These are phyloP conservation scores for Solanum stenotomum DNA, from an alignment of 257 asterid genomes.

Conservation along the genomic window DNA sequence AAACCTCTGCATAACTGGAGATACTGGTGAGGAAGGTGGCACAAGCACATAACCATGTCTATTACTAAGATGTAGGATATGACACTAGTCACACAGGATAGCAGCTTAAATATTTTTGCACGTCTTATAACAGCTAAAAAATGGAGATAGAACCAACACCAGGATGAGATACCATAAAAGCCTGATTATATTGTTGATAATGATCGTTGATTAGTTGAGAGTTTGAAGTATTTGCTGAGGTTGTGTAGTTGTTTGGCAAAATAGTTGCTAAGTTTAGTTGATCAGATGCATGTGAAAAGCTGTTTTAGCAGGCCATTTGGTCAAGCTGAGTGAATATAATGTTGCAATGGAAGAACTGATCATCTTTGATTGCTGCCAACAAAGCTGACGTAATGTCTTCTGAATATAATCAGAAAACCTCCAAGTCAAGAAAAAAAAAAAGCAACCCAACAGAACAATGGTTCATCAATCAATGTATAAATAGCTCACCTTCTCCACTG, in stretches of 20 bases:
- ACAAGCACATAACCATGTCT: background rate
- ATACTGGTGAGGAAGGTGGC: background rate
- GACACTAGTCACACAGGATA: background rate
- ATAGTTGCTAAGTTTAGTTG: slow-evolving; percentile 87
- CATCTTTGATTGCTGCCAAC: slow-evolving; percentile 98
- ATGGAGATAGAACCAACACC: slow-evolving; percentile 28
- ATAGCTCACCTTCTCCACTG: slow-evolving; percentile 44
- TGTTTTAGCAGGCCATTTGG: slow-evolving; percentile 79
- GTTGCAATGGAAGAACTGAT: slow-evolving; percentile 95
- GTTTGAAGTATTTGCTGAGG: slow-evolving; percentile 89
- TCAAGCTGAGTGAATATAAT: slow-evolving; percentile 44
- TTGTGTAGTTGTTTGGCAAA: slow-evolving; percentile 91
- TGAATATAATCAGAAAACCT: slow-evolving; percentile 95
- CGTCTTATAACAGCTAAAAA: background rate
- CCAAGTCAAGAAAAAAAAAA: slow-evolving; percentile 61
- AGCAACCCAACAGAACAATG: slow-evolving; percentile 26
- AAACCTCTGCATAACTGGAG: background rate
- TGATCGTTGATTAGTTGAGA: slow-evolving; percentile 93
- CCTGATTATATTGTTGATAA: slow-evolving; percentile 87
- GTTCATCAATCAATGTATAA: slow-evolving; percentile 19
- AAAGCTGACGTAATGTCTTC: slow-evolving; percentile 91
- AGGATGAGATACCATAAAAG: slow-evolving; percentile 88
- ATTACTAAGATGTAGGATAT: background rate
- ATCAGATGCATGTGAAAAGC: slow-evolving; percentile 92
- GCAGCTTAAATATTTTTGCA: background rate